Conservation (phyloP, 2,329 filamentous ascomycete species). For the Claviceps africana region DNA sequence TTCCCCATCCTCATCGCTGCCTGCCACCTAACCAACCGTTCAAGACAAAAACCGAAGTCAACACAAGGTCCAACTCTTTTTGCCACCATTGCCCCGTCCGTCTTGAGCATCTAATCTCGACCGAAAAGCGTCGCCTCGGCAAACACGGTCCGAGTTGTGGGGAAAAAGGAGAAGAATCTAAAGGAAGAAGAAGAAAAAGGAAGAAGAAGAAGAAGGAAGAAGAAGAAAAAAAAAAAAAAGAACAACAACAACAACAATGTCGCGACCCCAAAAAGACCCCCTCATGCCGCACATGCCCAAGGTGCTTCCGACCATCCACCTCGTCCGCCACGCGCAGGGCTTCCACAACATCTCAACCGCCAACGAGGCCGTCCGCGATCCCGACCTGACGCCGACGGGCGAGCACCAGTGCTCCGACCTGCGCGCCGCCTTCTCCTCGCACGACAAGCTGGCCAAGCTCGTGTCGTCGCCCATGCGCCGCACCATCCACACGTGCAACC, state of each 20-base stretch:
- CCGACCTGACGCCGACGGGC: slow-evolving; percentile 63
- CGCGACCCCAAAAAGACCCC: too few species aligned
- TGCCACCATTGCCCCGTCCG: too few species aligned
- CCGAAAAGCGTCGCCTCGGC: too few species aligned
- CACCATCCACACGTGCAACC: slow-evolving; percentile 64
- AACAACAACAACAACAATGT: not conserved
- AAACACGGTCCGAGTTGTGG: too few species aligned
- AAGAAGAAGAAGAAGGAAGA: too few species aligned
- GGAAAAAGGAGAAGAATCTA: too few species aligned
- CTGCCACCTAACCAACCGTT: too few species aligned
- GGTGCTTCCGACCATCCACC: slow-evolving; percentile 45
- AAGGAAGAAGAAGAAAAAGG: too few species aligned
- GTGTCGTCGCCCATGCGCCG: slow-evolving; percentile 68
- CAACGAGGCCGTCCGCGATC: slow-evolving; percentile 64
- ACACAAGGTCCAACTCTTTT: too few species aligned
- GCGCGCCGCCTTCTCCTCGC: slow-evolving; percentile 46
- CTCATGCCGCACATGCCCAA: not conserved
- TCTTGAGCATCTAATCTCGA: too few species aligned
- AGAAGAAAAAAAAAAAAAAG: not conserved
- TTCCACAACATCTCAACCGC: slow-evolving; percentile 62
- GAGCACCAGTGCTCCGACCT: slow-evolving; percentile 58
- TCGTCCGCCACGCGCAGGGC: slow-evolving; percentile 64
- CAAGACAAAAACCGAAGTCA: too few species aligned
- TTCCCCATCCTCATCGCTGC: too few species aligned
- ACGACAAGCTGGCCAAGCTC: slow-evolving; percentile 52